Percentiles rank a stretch among this genome's conserved stretches.
These are phyloP conservation scores for Glaciozyma antarctica DNA, from an alignment of 768 basidiomycete genomes.

Conservation along the genomic window DNA sequence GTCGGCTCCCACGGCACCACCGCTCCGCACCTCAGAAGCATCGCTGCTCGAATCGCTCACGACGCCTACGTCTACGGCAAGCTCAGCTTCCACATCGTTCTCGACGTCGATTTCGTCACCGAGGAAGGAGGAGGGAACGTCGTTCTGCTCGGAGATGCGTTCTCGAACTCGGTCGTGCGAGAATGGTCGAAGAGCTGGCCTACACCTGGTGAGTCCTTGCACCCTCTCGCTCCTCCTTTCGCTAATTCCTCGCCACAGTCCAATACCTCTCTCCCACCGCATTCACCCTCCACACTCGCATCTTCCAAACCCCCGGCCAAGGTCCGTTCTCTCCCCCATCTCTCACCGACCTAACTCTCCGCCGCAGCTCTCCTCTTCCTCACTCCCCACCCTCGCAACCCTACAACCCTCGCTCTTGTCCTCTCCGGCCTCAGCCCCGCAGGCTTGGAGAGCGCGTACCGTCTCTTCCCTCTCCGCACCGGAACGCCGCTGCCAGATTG, in stretches of 20 bases:
- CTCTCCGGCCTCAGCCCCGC: slow-evolving; percentile 51
- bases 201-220: background rate
- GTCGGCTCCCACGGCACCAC: background rate
- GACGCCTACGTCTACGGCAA: slow-evolving; percentile 1
- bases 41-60: background rate
- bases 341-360: too few species aligned
- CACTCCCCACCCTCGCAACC: background rate
- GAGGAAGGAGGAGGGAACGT: background rate
- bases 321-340: background rate
- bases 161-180: background rate
- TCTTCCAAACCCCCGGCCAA: background rate
- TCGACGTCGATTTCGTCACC: background rate
- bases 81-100: background rate
- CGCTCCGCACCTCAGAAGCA: background rate
- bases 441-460: slow-evolving; percentile 58
- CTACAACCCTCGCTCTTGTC: slow-evolving; percentile 45
- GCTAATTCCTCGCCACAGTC: background rate
- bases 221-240: background rate
- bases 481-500: slow-evolving; percentile 69
- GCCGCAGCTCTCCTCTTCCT: background rate
- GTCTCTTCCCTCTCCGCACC: slow-evolving; percentile 76
- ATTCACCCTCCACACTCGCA: background rate
- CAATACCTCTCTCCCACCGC: background rate
- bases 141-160: background rate
- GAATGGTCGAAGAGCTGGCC: background rate